These are phyloP conservation scores for Fusarium avenaceum DNA, from an alignment of 2,329 filamentous ascomycete genomes.

Conservation along the genomic window DNA sequence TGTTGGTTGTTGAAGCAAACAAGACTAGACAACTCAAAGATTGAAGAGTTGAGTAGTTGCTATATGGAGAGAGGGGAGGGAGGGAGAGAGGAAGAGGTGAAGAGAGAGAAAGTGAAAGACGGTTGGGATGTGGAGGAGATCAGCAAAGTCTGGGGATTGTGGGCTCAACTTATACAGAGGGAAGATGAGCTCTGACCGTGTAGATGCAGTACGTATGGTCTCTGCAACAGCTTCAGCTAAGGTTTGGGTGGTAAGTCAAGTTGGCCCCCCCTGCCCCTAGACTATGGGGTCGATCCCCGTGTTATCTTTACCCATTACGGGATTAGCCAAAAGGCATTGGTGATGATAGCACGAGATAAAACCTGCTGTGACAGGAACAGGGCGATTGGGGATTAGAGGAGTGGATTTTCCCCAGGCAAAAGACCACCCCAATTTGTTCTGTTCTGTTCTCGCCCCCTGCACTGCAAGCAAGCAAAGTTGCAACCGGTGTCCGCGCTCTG, in stretches of 20 bases:
- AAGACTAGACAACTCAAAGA: conserved; percentile 30
- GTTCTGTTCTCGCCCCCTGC: not conserved
- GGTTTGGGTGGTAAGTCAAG: conserved; percentile 7
- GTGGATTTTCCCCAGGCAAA: not conserved
- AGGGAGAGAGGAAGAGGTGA: not conserved
- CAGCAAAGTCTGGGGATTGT: conserved; percentile 33
- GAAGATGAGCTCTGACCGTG: conserved; percentile 12
- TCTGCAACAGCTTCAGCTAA: not conserved
- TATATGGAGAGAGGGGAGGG: not conserved
- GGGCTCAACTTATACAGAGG: conserved; percentile 40
- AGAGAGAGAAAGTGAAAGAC: conserved; percentile 8
- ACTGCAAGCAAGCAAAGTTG: no score
- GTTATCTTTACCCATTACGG: conserved; percentile 19
- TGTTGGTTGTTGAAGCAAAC: conserved; percentile 9
- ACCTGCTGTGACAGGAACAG: conserved; percentile 12
- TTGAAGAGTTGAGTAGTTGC: conserved; percentile 21
- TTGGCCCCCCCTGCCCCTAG: conserved; percentile 15
- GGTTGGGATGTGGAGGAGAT: conserved; percentile 24
- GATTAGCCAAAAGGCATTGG: conserved; percentile 8
- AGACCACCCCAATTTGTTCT: not conserved
- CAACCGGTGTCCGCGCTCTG: conserved; percentile 12
- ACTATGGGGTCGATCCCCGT: conserved; percentile 27
- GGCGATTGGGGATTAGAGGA: not conserved
- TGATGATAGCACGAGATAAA: conserved; percentile 1
- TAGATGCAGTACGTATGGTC: no score